phyloP scores from a whole-genome alignment of 2,329 filamentous ascomycete genomes.

The Alternaria brassicae region DNA sequence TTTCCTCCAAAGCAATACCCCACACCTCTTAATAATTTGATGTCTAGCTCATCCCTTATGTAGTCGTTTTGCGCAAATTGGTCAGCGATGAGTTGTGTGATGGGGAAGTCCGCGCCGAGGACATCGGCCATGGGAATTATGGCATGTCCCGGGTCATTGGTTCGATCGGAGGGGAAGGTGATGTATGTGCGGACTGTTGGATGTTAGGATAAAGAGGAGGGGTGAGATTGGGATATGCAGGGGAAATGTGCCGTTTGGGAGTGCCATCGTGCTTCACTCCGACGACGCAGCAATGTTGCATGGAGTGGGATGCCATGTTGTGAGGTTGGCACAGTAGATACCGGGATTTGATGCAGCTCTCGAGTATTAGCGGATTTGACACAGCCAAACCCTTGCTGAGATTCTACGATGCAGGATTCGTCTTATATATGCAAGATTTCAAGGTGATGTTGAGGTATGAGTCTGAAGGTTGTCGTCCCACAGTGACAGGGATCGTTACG shows the following conservation, averaged over 20 bases:
- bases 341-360: neutral
- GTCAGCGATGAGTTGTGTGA: constrained; percentile 70
- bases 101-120: constrained; percentile 63
- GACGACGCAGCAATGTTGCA: constrained; percentile 56
- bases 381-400: neutral
- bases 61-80: constrained; percentile 77
- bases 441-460: neutral
- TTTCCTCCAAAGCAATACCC: constrained; percentile 78
- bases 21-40: constrained; percentile 67
- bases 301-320: constrained; percentile 61
- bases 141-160: constrained; percentile 60
- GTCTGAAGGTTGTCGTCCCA: neutral
- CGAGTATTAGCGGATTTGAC: neutral
- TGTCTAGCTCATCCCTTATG: constrained; percentile 59
- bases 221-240: no score
- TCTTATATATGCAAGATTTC: neutral
- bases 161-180: constrained; percentile 55
- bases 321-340: neutral
- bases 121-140: constrained; percentile 64
- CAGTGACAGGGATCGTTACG: neutral
- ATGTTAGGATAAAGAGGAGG: no score
- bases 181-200: constrained; percentile 62
- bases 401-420: neutral
- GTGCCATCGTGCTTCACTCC: constrained; percentile 62
- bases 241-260: constrained; percentile 53